Evolutionary conservation across 1,139 yeast genomes (phyloP), one percentile per base, ranked within the genome.

Genomic region (Saccharomyces hybrid): DNA sequence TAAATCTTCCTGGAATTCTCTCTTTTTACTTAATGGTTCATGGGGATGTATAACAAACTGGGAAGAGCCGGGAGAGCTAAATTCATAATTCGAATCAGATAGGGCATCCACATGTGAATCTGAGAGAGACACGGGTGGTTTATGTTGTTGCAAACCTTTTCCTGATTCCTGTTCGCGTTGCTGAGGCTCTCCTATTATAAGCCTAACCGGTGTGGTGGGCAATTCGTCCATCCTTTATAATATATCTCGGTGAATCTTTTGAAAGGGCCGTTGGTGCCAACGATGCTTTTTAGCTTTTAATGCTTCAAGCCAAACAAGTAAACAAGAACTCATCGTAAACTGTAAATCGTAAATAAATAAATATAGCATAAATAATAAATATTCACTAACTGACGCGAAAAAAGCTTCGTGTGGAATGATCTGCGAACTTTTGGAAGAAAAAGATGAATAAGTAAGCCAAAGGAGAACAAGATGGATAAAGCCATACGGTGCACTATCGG

Each of bases 11-110:
- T 2, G 42, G 6, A 38, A 32, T 9, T 25, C 7, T 14, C 29
- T 16, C 26, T 29, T 51, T 55, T 50, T 57, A 60, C 41, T 53
- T 59, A 62, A 57, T 34, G 61, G 38, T 5, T 63, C 65, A 50
- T 61, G 64, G 9, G 57, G 59, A 51, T 60, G 60, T 6, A 55
- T 60, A 49, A 51, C 55, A 23, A 52, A 49, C 34, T 52, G 54
- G 7, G 47, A 38, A 8, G 44, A 38, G 5, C 44, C 44, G 13
- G 44, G 44, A 6, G 44, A 38, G 25, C 6, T 38, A 16, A 16
- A 16, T 4, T 11, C 23, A 7, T 8, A 38, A 4, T 13, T 20
- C 5, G 23, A 38, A 20, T 38, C 16, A 5, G 44, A 46, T 9
- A 25, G 29, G 1, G 28, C n/a, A 5, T 14, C 16, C 2, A 20